Evolutionary conservation across 2,329 filamentous ascomycete genomes (phyloP), one percentile per base, ranked within the genome.

Genomic region (Monosporascus ibericus): DNA sequence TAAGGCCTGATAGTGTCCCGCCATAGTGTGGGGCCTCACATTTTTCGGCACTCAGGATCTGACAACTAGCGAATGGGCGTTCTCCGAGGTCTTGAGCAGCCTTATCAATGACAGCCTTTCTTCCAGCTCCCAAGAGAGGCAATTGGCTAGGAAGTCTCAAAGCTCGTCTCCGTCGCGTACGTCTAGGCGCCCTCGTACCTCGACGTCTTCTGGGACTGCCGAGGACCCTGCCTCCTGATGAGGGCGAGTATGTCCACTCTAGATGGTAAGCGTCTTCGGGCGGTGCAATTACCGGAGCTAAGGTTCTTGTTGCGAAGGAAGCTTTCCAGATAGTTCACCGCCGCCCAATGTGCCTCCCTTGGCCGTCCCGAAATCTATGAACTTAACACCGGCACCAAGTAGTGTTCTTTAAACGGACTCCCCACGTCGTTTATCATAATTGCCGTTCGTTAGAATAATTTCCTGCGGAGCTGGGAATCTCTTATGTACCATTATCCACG

Each of bases 351-450:
- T 40, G 4, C 49, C 39, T 11, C 53, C 42, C 37, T 47, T 52
- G 14, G 48, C 46, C 25, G 36, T 18, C 18, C 51, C 51, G 22
- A 57, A 57, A 48, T 57, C 55, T 44, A 54, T 55, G 30, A 57
- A 57, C 37, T 54, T 54, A 6, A 54, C 39, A 9, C 39, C 20
- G 53, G 55, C 5, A 55, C 25, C 39, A 53, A 7, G 11, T n/a
- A 34, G 37, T 57, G 55, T 48, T 55, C 53, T 18, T 3, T 18
- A 20, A 57, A 53, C 9, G 49, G 39, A 24, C 18, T 24, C 6
- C 49, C 48, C 14, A 27, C 18, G 15, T 38, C 27, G 9, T 51
- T 51, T 30, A 57, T 52, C 53, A 57, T 53, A 11, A 57, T 51
- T 55, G 18, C 5, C 14, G 14, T 25, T 6, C 37, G 22, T 55